Evolutionary conservation across 1,139 yeast genomes (phyloP).

Genomic region (Meyerozyma carpophila): DNA sequence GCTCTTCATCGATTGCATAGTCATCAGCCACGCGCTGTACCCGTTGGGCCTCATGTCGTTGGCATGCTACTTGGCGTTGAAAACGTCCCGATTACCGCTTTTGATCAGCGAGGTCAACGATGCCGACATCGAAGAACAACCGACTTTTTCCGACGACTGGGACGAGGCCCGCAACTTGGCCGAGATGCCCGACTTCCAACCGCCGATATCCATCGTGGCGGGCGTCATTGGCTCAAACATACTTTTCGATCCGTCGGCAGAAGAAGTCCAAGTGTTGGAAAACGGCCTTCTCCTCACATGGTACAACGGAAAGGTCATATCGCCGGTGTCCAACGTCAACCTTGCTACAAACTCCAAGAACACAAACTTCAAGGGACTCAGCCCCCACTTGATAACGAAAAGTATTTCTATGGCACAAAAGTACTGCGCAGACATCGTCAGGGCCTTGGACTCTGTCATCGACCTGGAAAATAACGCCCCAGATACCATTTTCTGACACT

Average conservation of each 20-base stretch:
- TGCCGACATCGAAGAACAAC: constrained; percentile 71
- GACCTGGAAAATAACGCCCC: constrained; percentile 32
- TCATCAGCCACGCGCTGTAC: constrained; percentile 59
- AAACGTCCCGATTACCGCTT: constrained; percentile 71
- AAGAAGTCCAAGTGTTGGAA: constrained; percentile 83
- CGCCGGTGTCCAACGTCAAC: constrained; percentile 59
- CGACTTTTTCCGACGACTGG: constrained; percentile 89
- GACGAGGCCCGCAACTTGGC: constrained; percentile 48
- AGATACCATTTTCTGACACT: constrained; percentile 20
- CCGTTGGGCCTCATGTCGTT: constrained; percentile 77
- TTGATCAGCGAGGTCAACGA: constrained; percentile 57
- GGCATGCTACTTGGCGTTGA: constrained; percentile 74
- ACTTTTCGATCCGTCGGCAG: constrained; percentile 76
- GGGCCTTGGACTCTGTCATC: constrained; percentile 35
- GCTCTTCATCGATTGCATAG: constrained; percentile 71
- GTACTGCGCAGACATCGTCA: constrained; percentile 29
- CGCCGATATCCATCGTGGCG: constrained; percentile 71
- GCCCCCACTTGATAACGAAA: constrained; percentile 20
- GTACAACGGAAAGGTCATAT: constrained; percentile 55
- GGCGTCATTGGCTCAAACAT: constrained; percentile 68
- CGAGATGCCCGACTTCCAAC: constrained; percentile 38
- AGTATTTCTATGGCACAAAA: constrained; percentile 28
- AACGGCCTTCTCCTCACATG: constrained; percentile 74
- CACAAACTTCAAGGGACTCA: constrained; percentile 37
- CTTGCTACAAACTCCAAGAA: constrained; percentile 41